Percentiles rank a stretch among this genome's conserved stretches.
phyloP scores from a whole-genome alignment of 805 yeast species.

The Saccharomycopsis javanensis region DNA sequence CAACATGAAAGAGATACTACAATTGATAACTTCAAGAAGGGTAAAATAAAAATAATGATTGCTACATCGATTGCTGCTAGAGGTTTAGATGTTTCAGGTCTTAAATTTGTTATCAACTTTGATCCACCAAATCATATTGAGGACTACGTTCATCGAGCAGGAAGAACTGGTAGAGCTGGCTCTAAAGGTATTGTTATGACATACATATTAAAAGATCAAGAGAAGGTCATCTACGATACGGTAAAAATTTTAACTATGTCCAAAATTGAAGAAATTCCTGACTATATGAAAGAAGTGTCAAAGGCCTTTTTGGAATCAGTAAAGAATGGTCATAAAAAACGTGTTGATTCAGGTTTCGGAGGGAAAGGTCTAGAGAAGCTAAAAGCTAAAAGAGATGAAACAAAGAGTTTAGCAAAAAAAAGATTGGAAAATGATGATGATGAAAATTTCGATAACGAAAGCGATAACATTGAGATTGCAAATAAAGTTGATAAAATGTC shows the following conservation, averaged over 20 bases:
- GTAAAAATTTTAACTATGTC: constrained; percentile 52
- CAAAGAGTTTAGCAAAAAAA: constrained; percentile 10
- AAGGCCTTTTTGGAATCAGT: constrained; percentile 48
- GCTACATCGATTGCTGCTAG: constrained; percentile 95
- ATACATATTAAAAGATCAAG: constrained; percentile 53
- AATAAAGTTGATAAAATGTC: constrained; percentile 11
- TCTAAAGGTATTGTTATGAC: constrained; percentile 67
- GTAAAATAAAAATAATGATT: constrained; percentile 53
- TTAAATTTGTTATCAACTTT: constrained; percentile 71
- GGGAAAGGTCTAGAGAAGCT: constrained; percentile 83
- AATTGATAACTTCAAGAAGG: constrained; percentile 55
- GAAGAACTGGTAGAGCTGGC: constrained; percentile 93
- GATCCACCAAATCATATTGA: constrained; percentile 84
- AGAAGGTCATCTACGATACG: constrained; percentile 55
- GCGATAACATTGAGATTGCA: constrained; percentile 15
- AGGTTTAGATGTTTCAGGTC: constrained; percentile 85
- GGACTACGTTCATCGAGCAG: constrained; percentile 93
- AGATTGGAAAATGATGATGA: constrained; percentile 5
- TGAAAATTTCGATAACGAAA: constrained; percentile 20
- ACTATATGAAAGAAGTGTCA: constrained; percentile 38
- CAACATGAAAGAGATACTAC: constrained; percentile 74
- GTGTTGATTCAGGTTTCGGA: constrained; percentile 72
- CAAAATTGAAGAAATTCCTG: constrained; percentile 39
- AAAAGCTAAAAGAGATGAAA: constrained; percentile 47
- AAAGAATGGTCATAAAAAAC: constrained; percentile 49